A percentile compares a stretch with the other conserved stretches of the same genome.
phyloP scores from a whole-genome alignment of 2,329 filamentous ascomycete genomes.

The Clarireedia paspali region DNA sequence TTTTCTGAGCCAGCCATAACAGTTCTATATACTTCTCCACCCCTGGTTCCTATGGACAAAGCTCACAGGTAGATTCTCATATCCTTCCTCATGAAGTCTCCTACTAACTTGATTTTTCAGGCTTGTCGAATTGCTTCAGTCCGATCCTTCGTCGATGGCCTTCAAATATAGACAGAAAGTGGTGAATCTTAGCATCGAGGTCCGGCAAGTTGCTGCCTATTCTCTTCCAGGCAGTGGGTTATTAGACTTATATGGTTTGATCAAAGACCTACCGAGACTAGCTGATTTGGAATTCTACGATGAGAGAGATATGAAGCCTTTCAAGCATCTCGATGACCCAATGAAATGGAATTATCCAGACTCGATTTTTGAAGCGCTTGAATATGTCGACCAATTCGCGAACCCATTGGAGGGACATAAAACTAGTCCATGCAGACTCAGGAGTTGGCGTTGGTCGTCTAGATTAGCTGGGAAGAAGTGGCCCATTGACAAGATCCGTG shows the following conservation, averaged over 20 bases:
- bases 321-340: constrained; percentile 46
- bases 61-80: constrained; percentile 31
- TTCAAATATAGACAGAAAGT: constrained; percentile 29
- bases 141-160: constrained; percentile 23
- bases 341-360: constrained; percentile 64
- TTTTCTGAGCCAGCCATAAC: constrained; percentile 68
- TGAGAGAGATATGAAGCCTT: constrained; percentile 59
- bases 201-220: constrained; percentile 42
- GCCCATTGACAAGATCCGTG: constrained; percentile 40
- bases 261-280: constrained; percentile 59
- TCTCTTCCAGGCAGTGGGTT: constrained; percentile 45
- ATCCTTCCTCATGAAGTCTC: too few relatives aligned
- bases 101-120: not conserved
- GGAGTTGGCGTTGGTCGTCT: constrained; percentile 56
- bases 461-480: constrained; percentile 40
- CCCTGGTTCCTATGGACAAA: constrained; percentile 46
- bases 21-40: constrained; percentile 63
- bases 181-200: constrained; percentile 26
- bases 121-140: constrained; percentile 44
- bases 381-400: constrained; percentile 41
- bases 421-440: constrained; percentile 31
- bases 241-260: constrained; percentile 48
- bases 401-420: constrained; percentile 23
- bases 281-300: constrained; percentile 66
- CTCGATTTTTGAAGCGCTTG: constrained; percentile 57